A percentile compares a stretch with the other conserved stretches of the same genome.
Conservation (phyloP, 352 stramenopile genomes). For the Globisporangium nodosum region DNA sequence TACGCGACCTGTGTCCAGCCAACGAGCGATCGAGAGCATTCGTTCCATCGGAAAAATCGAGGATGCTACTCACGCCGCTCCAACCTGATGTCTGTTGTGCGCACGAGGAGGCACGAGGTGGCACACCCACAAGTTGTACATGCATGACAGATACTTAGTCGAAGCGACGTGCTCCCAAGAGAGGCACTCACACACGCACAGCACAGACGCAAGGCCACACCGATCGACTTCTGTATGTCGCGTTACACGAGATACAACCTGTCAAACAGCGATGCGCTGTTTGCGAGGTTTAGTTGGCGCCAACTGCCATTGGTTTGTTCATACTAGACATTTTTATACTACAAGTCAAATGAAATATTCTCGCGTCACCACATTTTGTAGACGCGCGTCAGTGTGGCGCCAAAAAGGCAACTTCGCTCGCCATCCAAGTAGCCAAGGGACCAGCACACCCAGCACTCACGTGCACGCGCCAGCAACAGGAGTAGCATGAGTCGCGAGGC, state of each 20-base stretch:
- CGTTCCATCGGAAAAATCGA: too few species aligned
- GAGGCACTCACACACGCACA: too few species aligned
- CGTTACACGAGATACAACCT: not conserved
- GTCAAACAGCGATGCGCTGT: not conserved
- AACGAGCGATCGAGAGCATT: too few species aligned
- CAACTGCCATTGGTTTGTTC: not conserved
- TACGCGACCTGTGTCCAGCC: too few species aligned
- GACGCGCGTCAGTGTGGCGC: not conserved
- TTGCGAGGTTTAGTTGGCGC: not conserved
- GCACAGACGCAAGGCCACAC: too few species aligned
- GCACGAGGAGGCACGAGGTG: too few species aligned
- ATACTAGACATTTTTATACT: not conserved
- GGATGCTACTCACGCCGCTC: too few species aligned
- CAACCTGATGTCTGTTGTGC: too few species aligned
- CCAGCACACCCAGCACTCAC: not conserved
- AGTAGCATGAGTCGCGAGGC: constrained; percentile 31
- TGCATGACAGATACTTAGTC: too few species aligned
- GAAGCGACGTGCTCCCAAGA: too few species aligned
- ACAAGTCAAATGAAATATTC: not conserved
- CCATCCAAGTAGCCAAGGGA: too few species aligned
- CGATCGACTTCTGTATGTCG: not conserved
- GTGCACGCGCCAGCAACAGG: not conserved
- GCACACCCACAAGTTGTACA: too few species aligned
- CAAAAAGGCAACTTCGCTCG: not conserved
- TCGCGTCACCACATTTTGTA: not conserved